Evolutionary conservation across 306 rosid species (phyloP), one percentile per base, ranked within the genome.

Genomic region (Spatholobus suberectus): DNA sequence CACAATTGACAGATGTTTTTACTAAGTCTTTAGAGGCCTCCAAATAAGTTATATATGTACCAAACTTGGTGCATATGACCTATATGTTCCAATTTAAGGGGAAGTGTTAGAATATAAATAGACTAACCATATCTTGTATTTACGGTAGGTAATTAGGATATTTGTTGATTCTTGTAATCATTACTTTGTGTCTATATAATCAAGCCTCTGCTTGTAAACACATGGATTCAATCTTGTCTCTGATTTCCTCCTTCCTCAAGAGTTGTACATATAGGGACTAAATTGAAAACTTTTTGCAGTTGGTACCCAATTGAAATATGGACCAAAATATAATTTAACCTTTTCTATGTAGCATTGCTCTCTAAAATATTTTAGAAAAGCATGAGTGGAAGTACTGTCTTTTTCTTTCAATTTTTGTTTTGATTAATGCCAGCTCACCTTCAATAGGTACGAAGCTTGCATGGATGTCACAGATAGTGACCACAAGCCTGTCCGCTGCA

Each of bases 381-480:
- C 49, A 11, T 44, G 73, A 35, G 62, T 12, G 41, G 75, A 79
- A 78, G 27, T 27, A 38, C 72, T 7, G 0, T 26, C 47, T 76
- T 63, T 84, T 73, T 55, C 76, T 80, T 84, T 41, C 58, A 54
- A 57, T 44, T 61, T 74, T 73, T 47, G 24, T 47, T 81, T 78
- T 61, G 26, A 61, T 74, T 49, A 46, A 52, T 66, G 76, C 17
- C 83, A 29, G 81, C 73, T 74, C 69, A 69, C 76, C 35, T 84
- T 84, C 65, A 70, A 84, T 46, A 96, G 99, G 93, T 96, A 96
- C 4, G 96, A 96, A 69, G 99, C 97, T 59, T 92, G 97, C 89
- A 93, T 93, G 99, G 98, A 92, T 86, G 98, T 96, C 86, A 92
- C 97, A 3, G 98, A 93, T 86, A 96, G 99, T 77, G 99, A 96